Percentiles rank a stretch among this genome's conserved stretches.
Evolutionary conservation across 306 rosid genomes (phyloP).

Genomic region (Dalbergia cultrata): DNA sequence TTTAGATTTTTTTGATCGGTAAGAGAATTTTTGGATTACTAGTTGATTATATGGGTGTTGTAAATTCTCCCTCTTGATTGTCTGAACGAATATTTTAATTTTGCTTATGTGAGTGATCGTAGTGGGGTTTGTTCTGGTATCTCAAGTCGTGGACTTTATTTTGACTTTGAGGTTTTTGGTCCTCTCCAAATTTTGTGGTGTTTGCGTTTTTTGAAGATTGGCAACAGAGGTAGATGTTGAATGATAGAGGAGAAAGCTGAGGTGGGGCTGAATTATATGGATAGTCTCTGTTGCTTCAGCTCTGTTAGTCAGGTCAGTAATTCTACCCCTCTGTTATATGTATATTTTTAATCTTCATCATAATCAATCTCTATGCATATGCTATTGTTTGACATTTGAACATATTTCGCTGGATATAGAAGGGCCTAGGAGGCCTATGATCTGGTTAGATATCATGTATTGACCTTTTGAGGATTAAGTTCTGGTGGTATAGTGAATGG

Average conservation of each 20-base stretch:
- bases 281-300: slow-evolving; percentile 80
- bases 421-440: slow-evolving; percentile 28
- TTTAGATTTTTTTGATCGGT: slow-evolving; percentile 55
- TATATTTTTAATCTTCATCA: not conserved
- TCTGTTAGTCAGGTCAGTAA: slow-evolving; percentile 72
- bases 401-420: not conserved
- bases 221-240: slow-evolving; percentile 67
- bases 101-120: slow-evolving; percentile 51
- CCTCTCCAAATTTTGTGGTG: not conserved
- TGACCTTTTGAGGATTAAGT: slow-evolving; percentile 18
- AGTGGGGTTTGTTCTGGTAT: not conserved
- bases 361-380: slow-evolving; percentile 32
- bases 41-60: slow-evolving; percentile 39
- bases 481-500: slow-evolving; percentile 35
- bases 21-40: slow-evolving; percentile 44
- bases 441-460: slow-evolving; percentile 23
- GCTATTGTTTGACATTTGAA: not conserved
- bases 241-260: slow-evolving; percentile 56
- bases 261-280: slow-evolving; percentile 71
- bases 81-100: not conserved
- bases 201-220: slow-evolving; percentile 37
- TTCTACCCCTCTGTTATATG: slow-evolving; percentile 18
- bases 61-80: not conserved
- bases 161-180: slow-evolving; percentile 11
- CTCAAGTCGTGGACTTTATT: slow-evolving; percentile 37